Conservation (phyloP, 2,329 filamentous ascomycete genomes). For the Cytospora piceae region DNA sequence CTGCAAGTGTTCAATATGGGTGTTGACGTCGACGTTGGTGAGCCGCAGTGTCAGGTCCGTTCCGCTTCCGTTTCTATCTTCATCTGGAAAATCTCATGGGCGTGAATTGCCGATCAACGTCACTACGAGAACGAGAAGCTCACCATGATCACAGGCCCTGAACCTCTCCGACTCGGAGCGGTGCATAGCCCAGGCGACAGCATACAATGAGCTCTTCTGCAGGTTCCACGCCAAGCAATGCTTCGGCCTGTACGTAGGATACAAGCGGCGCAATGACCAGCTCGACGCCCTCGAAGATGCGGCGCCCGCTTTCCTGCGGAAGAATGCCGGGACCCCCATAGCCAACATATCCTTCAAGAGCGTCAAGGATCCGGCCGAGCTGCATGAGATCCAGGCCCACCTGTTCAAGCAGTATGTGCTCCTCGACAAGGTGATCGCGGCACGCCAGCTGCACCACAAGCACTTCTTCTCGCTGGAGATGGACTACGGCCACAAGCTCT, state of each 20-base stretch:
- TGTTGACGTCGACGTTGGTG: neutral
- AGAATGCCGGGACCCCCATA: slow-evolving; percentile 40
- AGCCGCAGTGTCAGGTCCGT: neutral
- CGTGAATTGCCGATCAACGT: neutral
- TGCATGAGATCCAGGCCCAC: slow-evolving; percentile 45
- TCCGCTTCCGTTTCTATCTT: neutral
- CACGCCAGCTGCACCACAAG: slow-evolving; percentile 35
- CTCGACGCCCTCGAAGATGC: slow-evolving; percentile 44
- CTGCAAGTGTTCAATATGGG: neutral
- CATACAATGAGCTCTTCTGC: slow-evolving; percentile 47
- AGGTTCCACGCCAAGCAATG: slow-evolving; percentile 47
- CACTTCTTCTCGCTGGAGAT: slow-evolving; percentile 38
- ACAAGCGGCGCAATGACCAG: slow-evolving; percentile 51
- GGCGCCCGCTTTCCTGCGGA: slow-evolving; percentile 44
- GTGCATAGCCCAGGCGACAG: slow-evolving; percentile 43
- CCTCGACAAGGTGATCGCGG: slow-evolving; percentile 31
- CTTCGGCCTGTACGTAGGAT: slow-evolving; percentile 51
- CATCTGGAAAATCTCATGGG: neutral
- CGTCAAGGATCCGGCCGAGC: slow-evolving; percentile 42
- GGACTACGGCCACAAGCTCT: slow-evolving; percentile 41
- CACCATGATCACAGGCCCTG: slow-evolving; percentile 35
- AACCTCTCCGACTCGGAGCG: slow-evolving; percentile 43
- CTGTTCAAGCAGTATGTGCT: slow-evolving; percentile 42
- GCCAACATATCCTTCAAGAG: slow-evolving; percentile 45
- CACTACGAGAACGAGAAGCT: neutral